These are phyloP conservation scores for Diaporthe caulivora DNA, from an alignment of 2,329 filamentous ascomycete genomes.

Conservation along the genomic window DNA sequence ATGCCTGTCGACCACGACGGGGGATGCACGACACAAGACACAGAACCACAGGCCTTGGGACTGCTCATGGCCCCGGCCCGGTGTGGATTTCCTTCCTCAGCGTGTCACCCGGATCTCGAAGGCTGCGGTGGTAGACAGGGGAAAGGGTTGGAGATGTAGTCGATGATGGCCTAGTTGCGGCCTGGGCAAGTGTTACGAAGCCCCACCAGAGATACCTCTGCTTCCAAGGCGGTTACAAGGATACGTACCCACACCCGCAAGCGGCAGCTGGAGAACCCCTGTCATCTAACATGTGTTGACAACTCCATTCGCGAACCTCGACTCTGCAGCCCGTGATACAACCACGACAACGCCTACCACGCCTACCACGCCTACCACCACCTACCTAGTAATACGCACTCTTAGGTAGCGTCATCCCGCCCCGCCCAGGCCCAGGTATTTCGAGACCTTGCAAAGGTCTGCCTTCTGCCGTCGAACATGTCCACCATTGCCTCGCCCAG, in stretches of 20 bases:
- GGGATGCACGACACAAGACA: not conserved
- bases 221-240: not conserved
- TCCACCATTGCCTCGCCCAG: conserved; percentile 75
- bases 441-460: not conserved
- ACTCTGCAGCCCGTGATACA: too few species aligned
- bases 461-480: conserved; percentile 55
- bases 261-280: not conserved
- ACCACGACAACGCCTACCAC: too few species aligned
- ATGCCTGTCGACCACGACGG: not conserved
- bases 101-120: not conserved
- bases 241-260: not conserved
- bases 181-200: not conserved
- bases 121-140: not conserved
- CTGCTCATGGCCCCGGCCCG: not conserved
- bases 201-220: not conserved
- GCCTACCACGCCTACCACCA: too few species aligned
- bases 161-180: not conserved
- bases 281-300: conserved; percentile 14
- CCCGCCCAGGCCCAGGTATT: too few species aligned
- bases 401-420: too few species aligned
- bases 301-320: not conserved
- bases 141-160: not conserved
- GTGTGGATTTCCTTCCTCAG: not conserved
- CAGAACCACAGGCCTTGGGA: not conserved
- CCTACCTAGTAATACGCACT: too few species aligned